phyloP scores from a whole-genome alignment of 306 rosid genomes.

The Prunus mira region DNA sequence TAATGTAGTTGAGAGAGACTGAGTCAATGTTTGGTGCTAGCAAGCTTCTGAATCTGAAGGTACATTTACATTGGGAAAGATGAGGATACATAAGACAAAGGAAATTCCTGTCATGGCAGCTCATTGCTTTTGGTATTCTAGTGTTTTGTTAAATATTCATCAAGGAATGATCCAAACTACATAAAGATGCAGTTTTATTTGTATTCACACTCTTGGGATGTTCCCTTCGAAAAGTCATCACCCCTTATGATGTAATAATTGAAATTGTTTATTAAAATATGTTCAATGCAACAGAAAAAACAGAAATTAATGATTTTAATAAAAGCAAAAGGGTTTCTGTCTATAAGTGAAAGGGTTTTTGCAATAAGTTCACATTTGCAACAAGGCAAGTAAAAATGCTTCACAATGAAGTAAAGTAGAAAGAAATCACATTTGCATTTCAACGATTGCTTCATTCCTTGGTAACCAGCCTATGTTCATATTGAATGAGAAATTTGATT shows the following conservation, averaged over 20 bases:
- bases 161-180: not conserved
- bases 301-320: not conserved
- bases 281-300: not conserved
- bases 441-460: not conserved
- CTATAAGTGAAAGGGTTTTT: not conserved
- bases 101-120: conserved; percentile 22
- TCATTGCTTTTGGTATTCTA: not conserved
- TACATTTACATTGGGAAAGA: not conserved
- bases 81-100: conserved; percentile 17
- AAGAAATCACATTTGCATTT: not conserved
- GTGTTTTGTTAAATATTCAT: not conserved
- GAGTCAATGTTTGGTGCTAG: not conserved
- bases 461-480: not conserved
- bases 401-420: not conserved
- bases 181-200: not conserved
- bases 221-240: not conserved
- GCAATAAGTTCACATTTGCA: not conserved
- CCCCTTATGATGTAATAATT: not conserved
- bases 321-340: too few species aligned
- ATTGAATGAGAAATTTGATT: not conserved
- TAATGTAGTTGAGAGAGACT: not conserved
- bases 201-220: not conserved
- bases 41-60: not conserved
- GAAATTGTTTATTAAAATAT: too few species aligned
- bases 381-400: not conserved